phyloP scores from a whole-genome alignment of 2,329 filamentous ascomycete species.

The Coniosporium tulheliwenetii region DNA sequence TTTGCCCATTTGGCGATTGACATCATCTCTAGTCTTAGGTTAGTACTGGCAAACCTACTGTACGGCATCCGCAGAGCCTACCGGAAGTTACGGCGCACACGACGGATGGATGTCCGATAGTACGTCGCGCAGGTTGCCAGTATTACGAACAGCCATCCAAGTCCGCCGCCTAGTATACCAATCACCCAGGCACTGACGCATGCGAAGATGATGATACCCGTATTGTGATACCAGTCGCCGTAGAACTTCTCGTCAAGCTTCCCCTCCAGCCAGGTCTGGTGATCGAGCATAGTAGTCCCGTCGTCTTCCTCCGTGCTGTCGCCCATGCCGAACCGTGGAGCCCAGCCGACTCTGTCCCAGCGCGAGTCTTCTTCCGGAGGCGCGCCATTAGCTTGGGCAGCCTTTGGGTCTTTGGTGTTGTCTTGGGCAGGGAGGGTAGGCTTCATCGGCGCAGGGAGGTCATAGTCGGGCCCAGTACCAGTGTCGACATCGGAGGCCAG shows the following conservation, averaged over 20 bases:
- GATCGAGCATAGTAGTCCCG: slow-evolving; percentile 60
- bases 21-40: slow-evolving; percentile 51
- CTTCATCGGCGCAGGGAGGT: slow-evolving; percentile 61
- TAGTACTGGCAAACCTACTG: too few relatives aligned
- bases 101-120: slow-evolving; percentile 86
- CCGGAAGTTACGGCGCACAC: slow-evolving; percentile 77
- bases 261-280: slow-evolving; percentile 74
- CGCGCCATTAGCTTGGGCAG: neutral
- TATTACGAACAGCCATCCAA: slow-evolving; percentile 85
- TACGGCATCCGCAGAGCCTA: too few relatives aligned
- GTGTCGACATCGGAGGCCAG: slow-evolving; percentile 70
- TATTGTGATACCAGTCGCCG: slow-evolving; percentile 98
- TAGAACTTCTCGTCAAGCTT: slow-evolving; percentile 80
- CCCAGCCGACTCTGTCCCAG: slow-evolving; percentile 60
- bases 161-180: slow-evolving; percentile 73
- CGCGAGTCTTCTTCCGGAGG: slow-evolving; percentile 32
- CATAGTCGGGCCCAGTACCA: slow-evolving; percentile 51
- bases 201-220: slow-evolving; percentile 83
- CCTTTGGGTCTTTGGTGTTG: too few relatives aligned
- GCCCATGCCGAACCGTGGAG: slow-evolving; percentile 65
- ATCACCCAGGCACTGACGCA: slow-evolving; percentile 83
- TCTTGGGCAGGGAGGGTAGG: slow-evolving; percentile 43
- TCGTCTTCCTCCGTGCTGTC: slow-evolving; percentile 31
- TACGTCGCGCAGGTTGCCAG: slow-evolving; percentile 90
- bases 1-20: slow-evolving; percentile 77